Evolutionary conservation across 176 grass and related monocot species (phyloP).

Genomic region (Juncus effusus): DNA sequence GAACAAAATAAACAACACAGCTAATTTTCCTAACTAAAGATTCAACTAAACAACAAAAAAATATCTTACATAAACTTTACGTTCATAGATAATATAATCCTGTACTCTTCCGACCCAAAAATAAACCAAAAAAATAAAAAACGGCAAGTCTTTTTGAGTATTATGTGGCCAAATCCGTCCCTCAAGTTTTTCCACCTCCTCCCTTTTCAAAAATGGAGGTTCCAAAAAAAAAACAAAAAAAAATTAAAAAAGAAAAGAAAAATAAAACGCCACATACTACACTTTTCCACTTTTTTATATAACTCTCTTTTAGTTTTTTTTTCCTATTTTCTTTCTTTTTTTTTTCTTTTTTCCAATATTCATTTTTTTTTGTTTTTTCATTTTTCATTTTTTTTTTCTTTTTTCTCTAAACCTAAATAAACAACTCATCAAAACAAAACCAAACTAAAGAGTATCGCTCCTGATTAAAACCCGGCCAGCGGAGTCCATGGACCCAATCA

Average conservation of each 20-base stretch:
- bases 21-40: conserved; percentile 16
- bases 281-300: not conserved
- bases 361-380: conserved; percentile 20
- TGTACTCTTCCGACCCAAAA: conserved; percentile 10
- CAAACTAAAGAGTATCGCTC: conserved; percentile 51
- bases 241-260: conserved; percentile 23
- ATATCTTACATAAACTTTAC: conserved; percentile 17
- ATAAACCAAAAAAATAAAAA: conserved; percentile 16
- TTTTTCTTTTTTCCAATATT: conserved; percentile 12
- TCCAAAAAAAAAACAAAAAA: conserved; percentile 2
- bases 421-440: conserved; percentile 27
- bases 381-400: conserved; percentile 22
- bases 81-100: conserved; percentile 3
- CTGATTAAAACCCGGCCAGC: conserved; percentile 44
- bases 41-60: conserved; percentile 28
- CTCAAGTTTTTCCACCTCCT: not conserved
- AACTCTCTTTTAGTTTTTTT: conserved; percentile 16
- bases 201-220: conserved; percentile 28
- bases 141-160: not conserved
- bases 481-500: conserved; percentile 24
- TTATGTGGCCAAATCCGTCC: not conserved
- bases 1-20: not conserved
- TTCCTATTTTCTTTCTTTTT: conserved; percentile 1
- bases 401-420: conserved; percentile 18
- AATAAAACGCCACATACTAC: not conserved